These are phyloP conservation scores for Solanum paucissectum DNA, from an alignment of 257 asterid genomes.

Conservation along the genomic window DNA sequence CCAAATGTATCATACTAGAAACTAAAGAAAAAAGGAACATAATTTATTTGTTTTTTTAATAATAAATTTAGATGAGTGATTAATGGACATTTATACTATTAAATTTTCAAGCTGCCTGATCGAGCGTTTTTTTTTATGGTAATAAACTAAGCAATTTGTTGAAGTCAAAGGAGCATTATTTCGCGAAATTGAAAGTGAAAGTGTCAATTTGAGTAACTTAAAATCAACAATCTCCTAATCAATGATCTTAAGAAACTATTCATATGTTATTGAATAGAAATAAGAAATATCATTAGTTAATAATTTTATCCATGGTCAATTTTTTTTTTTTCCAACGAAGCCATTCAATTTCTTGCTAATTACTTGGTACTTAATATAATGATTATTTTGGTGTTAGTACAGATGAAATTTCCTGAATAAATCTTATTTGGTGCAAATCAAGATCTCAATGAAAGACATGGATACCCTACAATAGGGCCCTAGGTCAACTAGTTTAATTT, in stretches of 20 bases:
- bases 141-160: not conserved
- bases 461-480: constrained; percentile 10
- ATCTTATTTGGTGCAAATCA: not conserved
- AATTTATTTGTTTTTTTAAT: not conserved
- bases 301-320: not conserved
- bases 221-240: not conserved
- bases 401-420: not conserved
- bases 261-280: not conserved
- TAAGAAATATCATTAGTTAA: not conserved
- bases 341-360: not conserved
- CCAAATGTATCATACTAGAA: not conserved
- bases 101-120: not conserved
- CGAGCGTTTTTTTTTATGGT: not conserved
- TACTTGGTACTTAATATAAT: not conserved
- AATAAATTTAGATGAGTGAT: not conserved
- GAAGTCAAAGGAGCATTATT: not conserved
- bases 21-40: not conserved
- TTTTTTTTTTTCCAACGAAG: not conserved
- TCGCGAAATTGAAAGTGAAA: not conserved
- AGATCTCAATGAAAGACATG: not conserved
- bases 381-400: not conserved
- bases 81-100: not conserved
- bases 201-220: not conserved
- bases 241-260: not conserved
- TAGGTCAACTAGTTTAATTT: not conserved